Evolutionary conservation across 139 green algal species (phyloP).

Genomic region (Chlamydomonas eustigma): DNA sequence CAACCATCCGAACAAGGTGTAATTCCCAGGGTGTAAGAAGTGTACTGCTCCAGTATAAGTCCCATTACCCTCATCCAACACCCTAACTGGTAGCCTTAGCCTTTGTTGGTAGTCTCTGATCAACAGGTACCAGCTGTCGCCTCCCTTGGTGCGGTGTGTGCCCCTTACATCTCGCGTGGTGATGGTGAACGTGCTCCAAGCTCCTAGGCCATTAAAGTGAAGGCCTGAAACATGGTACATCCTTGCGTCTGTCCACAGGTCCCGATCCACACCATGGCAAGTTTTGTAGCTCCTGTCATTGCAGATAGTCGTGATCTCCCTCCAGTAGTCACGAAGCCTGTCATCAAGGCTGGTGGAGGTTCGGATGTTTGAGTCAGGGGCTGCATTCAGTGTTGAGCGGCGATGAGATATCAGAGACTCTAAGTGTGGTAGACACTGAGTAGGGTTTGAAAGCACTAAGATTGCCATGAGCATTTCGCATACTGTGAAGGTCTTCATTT

Average conservation of each 20-base stretch:
- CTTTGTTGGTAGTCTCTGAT: not conserved
- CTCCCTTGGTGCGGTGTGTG: not conserved
- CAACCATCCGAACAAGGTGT: constrained; percentile 1
- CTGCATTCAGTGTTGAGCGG: no score
- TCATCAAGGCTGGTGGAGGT: not conserved
- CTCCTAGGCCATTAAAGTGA: not conserved
- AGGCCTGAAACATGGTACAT: not conserved
- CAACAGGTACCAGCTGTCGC: constrained; percentile 6
- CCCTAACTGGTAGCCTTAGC: not conserved
- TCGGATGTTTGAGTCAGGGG: no score
- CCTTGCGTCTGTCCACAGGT: not conserved
- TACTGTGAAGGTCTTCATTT: no score
- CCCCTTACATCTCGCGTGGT: not conserved
- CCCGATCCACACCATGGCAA: not conserved
- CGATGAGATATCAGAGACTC: no score
- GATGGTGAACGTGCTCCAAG: constrained; percentile 7
- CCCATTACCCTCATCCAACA: constrained; percentile 28
- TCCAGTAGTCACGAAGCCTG: not conserved
- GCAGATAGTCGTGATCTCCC: not conserved
- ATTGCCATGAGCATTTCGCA: no score
- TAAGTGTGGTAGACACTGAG: no score
- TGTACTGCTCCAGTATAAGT: constrained; percentile 20
- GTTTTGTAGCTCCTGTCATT: not conserved
- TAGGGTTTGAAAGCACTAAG: no score
- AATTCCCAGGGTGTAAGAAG: not conserved